Percentiles rank a stretch among this genome's conserved stretches.
These are phyloP conservation scores for Metarhizium rileyi DNA, from an alignment of 2,329 filamentous ascomycete species.

Conservation along the genomic window DNA sequence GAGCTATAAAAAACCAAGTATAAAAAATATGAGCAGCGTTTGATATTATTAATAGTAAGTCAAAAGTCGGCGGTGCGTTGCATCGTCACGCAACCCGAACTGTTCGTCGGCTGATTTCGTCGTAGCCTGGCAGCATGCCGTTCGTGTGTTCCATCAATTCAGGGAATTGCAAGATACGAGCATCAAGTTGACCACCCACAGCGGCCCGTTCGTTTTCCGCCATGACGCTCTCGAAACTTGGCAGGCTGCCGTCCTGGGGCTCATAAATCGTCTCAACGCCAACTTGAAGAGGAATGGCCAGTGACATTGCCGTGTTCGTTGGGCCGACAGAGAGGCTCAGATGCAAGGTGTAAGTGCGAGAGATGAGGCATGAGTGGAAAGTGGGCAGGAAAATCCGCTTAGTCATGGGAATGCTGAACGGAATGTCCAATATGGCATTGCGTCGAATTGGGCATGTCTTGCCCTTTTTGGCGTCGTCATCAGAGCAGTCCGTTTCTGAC, in stretches of 20 bases:
- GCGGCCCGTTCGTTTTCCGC: slow-evolving; percentile 31
- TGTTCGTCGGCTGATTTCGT: slow-evolving; percentile 20
- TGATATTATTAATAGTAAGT: neutral
- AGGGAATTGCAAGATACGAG: slow-evolving; percentile 28
- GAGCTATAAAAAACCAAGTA: neutral
- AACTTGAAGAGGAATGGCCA: slow-evolving; percentile 42
- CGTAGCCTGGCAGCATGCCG: slow-evolving; percentile 29
- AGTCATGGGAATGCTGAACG: slow-evolving; percentile 35
- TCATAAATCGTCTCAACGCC: slow-evolving; percentile 30
- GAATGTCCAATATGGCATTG: slow-evolving; percentile 34
- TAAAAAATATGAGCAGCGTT: neutral
- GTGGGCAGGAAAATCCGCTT: slow-evolving; percentile 44
- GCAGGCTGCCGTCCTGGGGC: slow-evolving; percentile 27
- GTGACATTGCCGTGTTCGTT: slow-evolving; percentile 31
- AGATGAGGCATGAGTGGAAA: slow-evolving; percentile 48
- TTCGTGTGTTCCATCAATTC: slow-evolving; percentile 21
- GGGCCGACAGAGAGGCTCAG: slow-evolving; percentile 34
- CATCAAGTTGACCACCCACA: slow-evolving; percentile 32
- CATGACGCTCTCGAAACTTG: slow-evolving; percentile 40
- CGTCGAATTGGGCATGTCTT: slow-evolving; percentile 27
- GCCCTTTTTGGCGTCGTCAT: slow-evolving; percentile 10
- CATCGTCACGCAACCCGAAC: slow-evolving; percentile 9
- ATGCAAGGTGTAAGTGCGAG: slow-evolving; percentile 44
- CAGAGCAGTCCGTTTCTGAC: slow-evolving; percentile 24
- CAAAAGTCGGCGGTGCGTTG: neutral